Evolutionary conservation across 345 rosid genomes (phyloP).

Genomic region (Lumnitzera littorea): DNA sequence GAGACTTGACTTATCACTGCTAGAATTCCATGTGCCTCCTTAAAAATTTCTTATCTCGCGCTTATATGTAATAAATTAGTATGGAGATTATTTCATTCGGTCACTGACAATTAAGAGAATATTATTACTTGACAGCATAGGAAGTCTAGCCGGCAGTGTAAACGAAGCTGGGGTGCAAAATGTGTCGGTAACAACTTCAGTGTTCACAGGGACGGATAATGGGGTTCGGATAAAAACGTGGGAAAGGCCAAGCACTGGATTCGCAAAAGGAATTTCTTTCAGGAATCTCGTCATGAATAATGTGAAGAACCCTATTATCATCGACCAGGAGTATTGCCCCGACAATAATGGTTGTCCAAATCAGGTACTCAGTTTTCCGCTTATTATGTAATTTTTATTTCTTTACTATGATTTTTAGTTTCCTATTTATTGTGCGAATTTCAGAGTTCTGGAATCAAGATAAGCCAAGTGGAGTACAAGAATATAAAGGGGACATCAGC

Average conservation of each 20-base stretch:
- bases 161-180: constrained; percentile 12
- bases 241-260: constrained; percentile 11
- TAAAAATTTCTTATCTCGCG: no score
- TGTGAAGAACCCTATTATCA: constrained; percentile 23
- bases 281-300: constrained; percentile 10
- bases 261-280: constrained; percentile 4
- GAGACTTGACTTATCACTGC: no score
- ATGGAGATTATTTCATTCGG: no score
- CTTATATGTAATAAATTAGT: no score
- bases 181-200: constrained; percentile 9
- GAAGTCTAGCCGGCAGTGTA: constrained; percentile 22
- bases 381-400: no score
- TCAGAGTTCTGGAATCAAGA: constrained; percentile 22
- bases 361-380: constrained; percentile 1
- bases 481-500: constrained; percentile 29
- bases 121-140: constrained; percentile 15
- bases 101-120: not conserved
- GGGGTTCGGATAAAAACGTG: constrained; percentile 32
- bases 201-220: constrained; percentile 14
- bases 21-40: no score
- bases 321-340: constrained; percentile 34
- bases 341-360: not conserved
- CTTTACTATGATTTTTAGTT: no score
- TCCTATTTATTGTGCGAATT: no score
- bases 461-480: constrained; percentile 19